Base-by-base conservation (phyloP, 1,284 basidiomycete species). In the Cryptococcus sp. region DNA sequence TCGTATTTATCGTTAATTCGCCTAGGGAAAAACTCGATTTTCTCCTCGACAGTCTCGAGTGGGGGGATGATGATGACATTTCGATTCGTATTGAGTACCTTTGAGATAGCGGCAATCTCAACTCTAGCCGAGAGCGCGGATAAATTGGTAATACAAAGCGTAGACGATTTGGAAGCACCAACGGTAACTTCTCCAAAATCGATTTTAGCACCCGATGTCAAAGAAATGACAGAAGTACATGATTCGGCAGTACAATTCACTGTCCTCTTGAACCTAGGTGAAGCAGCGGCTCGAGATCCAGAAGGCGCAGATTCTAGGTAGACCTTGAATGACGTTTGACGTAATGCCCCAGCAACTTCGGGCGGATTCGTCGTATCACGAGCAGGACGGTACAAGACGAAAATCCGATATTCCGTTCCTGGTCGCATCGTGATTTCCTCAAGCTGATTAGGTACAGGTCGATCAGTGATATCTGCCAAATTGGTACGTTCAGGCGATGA, bases 111-210 rank as follows among this genome's bases (percentile, higher is more conserved):
- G 9, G 78, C 74, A 52, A 79, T 65, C 60, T 79, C 76, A 14
- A 79, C 70, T 24, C 76, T 70, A 7, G 78, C 76, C 9, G 73
- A 74, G 10, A 79, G 63, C 31, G 77, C 77, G 10, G 70, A 74
- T 14, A 70, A 59, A 62, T 79, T 79, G 45, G 66, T 63, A 46
- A 79, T 76, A 23, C 62, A 56, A 22, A 79, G 59, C 43, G 72
- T 70, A 14, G 70, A 67, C 36, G 72, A 67, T 63, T 75, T 76
- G 43, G 70, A 70, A 14, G 78, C 74, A 19, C 78, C 78, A 2
- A 79, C 76, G 19, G 76, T 77, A n/a, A 77, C 76, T 54, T 77
- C 67, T 7, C 78, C 78, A 54, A 79, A 77, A 57, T 79, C 78
- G 50, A 79, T 71, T 45, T 65, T 49, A 45, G 53, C 54, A 9